Evolutionary conservation across 208 protist genomes (phyloP), one percentile per base, ranked within the genome.

Genomic region (Endotrypanum monterogeii): DNA sequence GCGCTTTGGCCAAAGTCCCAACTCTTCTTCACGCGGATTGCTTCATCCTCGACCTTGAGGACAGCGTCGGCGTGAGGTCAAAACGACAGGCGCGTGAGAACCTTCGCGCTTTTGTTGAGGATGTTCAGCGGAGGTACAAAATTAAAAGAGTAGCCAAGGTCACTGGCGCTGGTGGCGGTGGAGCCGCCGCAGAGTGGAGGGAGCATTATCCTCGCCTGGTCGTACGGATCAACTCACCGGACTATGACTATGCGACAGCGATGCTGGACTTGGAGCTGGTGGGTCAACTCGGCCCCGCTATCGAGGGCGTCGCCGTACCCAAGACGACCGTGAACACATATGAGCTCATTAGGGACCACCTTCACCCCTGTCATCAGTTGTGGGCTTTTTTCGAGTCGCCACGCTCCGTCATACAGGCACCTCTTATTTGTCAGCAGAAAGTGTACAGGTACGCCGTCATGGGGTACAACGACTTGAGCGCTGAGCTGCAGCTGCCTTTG

Each of bases 301-400:
- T 97, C 52, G 89, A 96, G 70, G 93, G 89, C 32, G 76, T 96
- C n/a, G 88, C 86, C 14, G 63, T 97, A 18, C 88, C 93, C 28
- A 89, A 90, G 62, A 85, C 91, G 39, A 91, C 82, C 14, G 39
- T 69, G 7, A 55, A 68, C 30, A 93, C 88, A 30, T 87, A 88
- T 71, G 54, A 75, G 25, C 71, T 89, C 44, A 77, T 94, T 25
- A 63, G 82, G 63, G 80, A 89, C 44, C 90, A 91, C 63, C 62
- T 96, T 23, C 88, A 95, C 79, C 93, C 93, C 12, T 77, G 76
- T 30, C 93, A 96, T 73, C 73, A 74, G 50, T 79, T 97, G 23
- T 97, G 93, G 93, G 90, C 88, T 52, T 89, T 92, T 66, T 95
- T 95, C 72, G 89, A 95, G 56, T 84, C 88, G 0, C 89, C 93